These are phyloP conservation scores for Nothomitra cinnamomea DNA, from an alignment of 2,329 filamentous ascomycete species.

Conservation along the genomic window DNA sequence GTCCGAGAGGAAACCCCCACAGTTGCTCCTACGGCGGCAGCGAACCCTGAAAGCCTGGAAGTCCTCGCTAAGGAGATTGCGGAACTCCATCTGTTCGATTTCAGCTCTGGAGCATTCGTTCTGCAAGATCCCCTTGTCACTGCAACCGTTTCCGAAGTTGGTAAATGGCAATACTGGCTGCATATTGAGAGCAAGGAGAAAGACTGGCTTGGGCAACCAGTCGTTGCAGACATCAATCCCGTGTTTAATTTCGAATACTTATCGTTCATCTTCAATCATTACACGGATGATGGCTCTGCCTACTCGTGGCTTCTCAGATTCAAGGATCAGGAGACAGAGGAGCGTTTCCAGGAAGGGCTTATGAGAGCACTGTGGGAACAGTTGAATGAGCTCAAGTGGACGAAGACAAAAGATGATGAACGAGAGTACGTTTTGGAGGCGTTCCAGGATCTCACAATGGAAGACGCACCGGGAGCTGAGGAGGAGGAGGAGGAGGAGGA, in stretches of 20 bases:
- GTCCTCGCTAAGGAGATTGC: slow-evolving; percentile 58
- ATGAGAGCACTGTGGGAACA: slow-evolving; percentile 97
- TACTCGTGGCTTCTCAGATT: slow-evolving; percentile 94
- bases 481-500: slow-evolving; percentile 43
- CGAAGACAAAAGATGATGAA: slow-evolving; percentile 79
- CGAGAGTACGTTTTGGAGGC: slow-evolving; percentile 89
- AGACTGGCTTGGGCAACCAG: slow-evolving; percentile 73
- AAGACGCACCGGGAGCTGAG: slow-evolving; percentile 47
- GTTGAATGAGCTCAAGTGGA: slow-evolving; percentile 85
- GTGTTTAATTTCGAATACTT: slow-evolving; percentile 98
- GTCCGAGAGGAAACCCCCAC: slow-evolving; percentile 30
- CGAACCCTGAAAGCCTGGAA: slow-evolving; percentile 51
- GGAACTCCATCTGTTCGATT: slow-evolving; percentile 89
- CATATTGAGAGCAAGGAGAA: slow-evolving; percentile 61
- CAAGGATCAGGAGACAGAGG: slow-evolving; percentile 62
- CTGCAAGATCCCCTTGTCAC: slow-evolving; percentile 58
- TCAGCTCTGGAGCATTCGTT: slow-evolving; percentile 70
- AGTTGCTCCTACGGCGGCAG: slow-evolving; percentile 39
- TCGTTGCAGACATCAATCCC: slow-evolving; percentile 84
- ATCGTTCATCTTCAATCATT: slow-evolving; percentile 99
- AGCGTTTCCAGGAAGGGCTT: slow-evolving; percentile 80
- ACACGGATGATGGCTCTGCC: slow-evolving; percentile 69
- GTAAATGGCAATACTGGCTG: slow-evolving; percentile 90
- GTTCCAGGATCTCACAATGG: slow-evolving; percentile 87
- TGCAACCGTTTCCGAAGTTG: slow-evolving; percentile 70